A percentile compares a stretch with the other conserved stretches of the same genome.
Conservation (phyloP, 768 basidiomycete species). For the Collybia sordida region DNA sequence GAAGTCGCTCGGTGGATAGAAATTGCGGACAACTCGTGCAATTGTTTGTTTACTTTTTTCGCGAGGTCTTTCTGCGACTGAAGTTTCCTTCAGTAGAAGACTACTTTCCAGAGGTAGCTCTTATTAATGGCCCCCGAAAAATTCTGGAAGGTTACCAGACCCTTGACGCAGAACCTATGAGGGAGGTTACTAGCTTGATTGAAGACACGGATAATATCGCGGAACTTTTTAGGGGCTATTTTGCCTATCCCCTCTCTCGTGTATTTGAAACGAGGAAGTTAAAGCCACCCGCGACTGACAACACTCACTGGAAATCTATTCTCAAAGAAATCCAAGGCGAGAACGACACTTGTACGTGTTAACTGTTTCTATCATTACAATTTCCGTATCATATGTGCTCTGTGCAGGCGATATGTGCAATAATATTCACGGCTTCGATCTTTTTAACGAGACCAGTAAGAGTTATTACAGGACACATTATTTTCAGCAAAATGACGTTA, state of each 20-base stretch:
- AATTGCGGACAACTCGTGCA: not conserved
- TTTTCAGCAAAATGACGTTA: not conserved
- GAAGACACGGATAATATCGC: not conserved
- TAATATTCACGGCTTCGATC: constrained; percentile 9
- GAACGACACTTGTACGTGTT: constrained; percentile 10
- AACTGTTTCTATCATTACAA: not conserved
- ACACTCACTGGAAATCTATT: constrained; percentile 17
- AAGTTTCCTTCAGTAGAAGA: not conserved
- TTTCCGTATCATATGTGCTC: not conserved
- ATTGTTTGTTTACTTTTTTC: not conserved
- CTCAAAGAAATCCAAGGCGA: constrained; percentile 9
- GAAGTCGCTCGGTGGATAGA: constrained; percentile 1
- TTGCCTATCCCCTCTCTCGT: constrained; percentile 12
- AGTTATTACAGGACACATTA: not conserved
- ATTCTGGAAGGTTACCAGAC: constrained; percentile 12
- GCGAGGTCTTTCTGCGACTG: not conserved
- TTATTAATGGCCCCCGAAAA: constrained; percentile 6
- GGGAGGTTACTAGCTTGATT: not conserved
- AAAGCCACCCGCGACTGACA: constrained; percentile 14
- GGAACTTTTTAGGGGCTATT: constrained; percentile 5
- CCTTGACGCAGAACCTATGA: not conserved
- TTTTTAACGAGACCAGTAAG: constrained; percentile 18
- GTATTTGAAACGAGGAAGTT: constrained; percentile 18
- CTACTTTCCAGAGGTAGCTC: not conserved
- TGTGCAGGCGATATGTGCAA: constrained; percentile 16